These are phyloP conservation scores for Globisporangium radiosum DNA, from an alignment of 352 stramenopile species.

Conservation along the genomic window DNA sequence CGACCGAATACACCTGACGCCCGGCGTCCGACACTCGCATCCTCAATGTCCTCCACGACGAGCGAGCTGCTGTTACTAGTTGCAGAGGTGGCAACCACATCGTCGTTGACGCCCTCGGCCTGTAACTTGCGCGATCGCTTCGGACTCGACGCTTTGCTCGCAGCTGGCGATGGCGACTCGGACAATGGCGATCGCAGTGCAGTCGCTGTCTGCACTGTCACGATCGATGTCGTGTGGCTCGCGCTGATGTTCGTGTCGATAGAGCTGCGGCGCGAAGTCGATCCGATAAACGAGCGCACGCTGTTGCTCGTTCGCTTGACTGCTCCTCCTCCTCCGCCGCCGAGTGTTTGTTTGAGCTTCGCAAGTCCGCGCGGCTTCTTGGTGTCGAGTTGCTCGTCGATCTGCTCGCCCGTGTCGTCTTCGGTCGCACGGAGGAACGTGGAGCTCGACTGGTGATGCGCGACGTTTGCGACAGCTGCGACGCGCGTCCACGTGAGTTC, in stretches of 20 bases:
- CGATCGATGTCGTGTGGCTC: background rate
- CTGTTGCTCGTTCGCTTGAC: background rate
- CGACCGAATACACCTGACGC: background rate
- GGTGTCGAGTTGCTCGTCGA: conserved; percentile 3
- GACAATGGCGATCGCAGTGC: background rate
- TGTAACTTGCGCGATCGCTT: background rate
- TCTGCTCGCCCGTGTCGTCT: conserved; percentile 20
- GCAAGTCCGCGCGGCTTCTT: background rate
- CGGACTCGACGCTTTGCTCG: background rate
- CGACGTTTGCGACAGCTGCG: conserved; percentile 22
- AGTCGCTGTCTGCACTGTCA: background rate
- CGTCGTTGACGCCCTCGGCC: background rate
- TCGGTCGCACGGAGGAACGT: conserved; percentile 22
- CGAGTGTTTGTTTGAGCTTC: too few species aligned
- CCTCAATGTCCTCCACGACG: conserved; percentile 12
- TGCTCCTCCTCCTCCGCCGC: too few species aligned
- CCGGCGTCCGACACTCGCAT: background rate
- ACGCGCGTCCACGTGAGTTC: conserved; percentile 36
- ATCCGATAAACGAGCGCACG: background rate
- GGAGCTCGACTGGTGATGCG: conserved; percentile 2
- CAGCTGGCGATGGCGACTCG: background rate
- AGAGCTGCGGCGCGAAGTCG: background rate
- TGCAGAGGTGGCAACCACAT: background rate
- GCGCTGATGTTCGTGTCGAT: background rate
- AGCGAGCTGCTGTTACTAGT: background rate